Evolutionary conservation across 2,329 filamentous ascomycete genomes (phyloP).

Genomic region (Celoporthe dispersa): DNA sequence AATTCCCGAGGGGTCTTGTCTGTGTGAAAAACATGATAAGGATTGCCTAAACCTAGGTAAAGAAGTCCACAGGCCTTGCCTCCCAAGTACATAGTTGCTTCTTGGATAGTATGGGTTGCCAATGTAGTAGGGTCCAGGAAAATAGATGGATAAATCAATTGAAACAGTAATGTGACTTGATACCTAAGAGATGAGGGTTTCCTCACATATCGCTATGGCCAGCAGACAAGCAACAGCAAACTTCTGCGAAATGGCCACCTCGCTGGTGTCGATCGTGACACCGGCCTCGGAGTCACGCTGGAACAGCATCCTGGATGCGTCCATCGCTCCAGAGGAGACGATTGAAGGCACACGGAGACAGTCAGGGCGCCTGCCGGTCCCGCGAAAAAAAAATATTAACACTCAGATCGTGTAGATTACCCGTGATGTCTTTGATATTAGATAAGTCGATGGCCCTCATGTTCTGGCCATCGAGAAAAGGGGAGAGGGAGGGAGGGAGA

Average conservation of each 20-base stretch:
- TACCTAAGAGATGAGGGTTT: not conserved
- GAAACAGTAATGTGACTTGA: not conserved
- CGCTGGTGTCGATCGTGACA: constrained; percentile 6
- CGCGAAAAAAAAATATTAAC: not conserved
- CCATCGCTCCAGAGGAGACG: not conserved
- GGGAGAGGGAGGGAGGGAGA: not conserved
- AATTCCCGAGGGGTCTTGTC: not conserved
- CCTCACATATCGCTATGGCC: constrained; percentile 24
- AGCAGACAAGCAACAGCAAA: constrained; percentile 20
- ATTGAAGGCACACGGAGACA: not conserved
- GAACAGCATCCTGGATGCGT: constrained; percentile 5
- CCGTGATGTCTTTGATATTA: not conserved
- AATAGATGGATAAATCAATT: not conserved
- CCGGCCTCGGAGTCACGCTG: constrained; percentile 6
- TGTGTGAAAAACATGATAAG: not conserved
- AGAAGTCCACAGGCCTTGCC: not conserved
- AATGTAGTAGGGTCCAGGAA: not conserved
- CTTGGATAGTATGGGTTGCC: not conserved
- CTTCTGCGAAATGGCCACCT: constrained; percentile 13
- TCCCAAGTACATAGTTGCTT: not conserved
- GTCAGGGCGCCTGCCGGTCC: not conserved
- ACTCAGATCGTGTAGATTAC: not conserved
- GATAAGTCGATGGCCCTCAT: not conserved
- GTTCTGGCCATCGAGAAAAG: not conserved
- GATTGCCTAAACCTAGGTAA: not conserved